Evolutionary conservation across 2,329 filamentous ascomycete genomes (phyloP).

Genomic region (Pezicula neosporulosa): DNA sequence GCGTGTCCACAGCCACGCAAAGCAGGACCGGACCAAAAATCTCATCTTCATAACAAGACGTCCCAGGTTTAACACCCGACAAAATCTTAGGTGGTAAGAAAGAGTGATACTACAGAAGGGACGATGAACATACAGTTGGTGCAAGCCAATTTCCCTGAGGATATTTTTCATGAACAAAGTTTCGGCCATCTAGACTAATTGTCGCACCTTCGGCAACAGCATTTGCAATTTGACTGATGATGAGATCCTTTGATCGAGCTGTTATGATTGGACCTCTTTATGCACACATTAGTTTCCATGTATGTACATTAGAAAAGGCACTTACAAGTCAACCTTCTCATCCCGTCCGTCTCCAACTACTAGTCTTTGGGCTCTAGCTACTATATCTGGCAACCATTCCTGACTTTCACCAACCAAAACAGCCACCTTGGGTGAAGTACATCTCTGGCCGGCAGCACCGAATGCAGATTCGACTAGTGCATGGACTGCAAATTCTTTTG

Average conservation of each 20-base stretch:
- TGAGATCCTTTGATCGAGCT: not conserved
- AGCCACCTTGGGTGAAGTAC: conserved; percentile 3
- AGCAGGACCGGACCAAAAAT: conserved; percentile 6
- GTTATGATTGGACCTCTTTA: conserved; percentile 4
- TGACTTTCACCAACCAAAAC: conserved; percentile 4
- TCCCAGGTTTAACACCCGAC: conserved; percentile 1
- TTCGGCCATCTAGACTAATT: conserved; percentile 3
- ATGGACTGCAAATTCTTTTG: conserved; percentile 3
- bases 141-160: conserved; percentile 4
- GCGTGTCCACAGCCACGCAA: conserved; percentile 4
- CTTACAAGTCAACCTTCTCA: not conserved
- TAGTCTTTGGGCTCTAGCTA: not conserved
- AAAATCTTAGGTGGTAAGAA: not conserved
- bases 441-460: conserved; percentile 6
- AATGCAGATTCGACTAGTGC: conserved; percentile 2
- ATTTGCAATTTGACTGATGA: not conserved
- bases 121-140: conserved; percentile 1
- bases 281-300: too few species aligned
- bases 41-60: conserved; percentile 5
- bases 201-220: conserved; percentile 5
- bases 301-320: not conserved
- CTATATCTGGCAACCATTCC: conserved; percentile 1
- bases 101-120: not conserved
- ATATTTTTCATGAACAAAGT: not conserved
- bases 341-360: conserved; percentile 1